Conservation (phyloP, 2,329 filamentous ascomycete genomes). For the Pezicula rhizophila region DNA sequence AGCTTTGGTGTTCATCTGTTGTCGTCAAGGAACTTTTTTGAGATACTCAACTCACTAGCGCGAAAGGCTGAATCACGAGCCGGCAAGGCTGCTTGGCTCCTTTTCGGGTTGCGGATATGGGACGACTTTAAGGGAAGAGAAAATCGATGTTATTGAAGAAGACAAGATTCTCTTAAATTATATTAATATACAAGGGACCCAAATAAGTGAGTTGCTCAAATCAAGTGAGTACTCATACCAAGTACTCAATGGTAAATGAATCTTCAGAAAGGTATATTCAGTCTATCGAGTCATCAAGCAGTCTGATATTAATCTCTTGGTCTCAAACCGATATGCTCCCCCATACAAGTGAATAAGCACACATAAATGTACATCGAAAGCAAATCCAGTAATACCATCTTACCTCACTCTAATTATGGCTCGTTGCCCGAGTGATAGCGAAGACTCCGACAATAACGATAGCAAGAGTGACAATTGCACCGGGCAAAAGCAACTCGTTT, state of each 20-base stretch:
- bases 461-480: constrained; percentile 90
- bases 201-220: no score
- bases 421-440: constrained; percentile 66
- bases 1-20: constrained; percentile 7
- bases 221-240: no score
- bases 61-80: constrained; percentile 3
- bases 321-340: background rate
- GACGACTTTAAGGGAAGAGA: no score
- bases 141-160: no score
- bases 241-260: no score
- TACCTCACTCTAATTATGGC: constrained; percentile 29
- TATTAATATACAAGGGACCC: no score
- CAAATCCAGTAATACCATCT: constrained; percentile 5
- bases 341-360: background rate
- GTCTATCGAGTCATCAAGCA: no score
- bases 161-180: no score
- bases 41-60: constrained; percentile 15
- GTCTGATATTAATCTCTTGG: no score
- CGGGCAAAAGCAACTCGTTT: constrained; percentile 87
- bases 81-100: constrained; percentile 1
- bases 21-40: constrained; percentile 20
- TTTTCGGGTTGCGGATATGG: background rate
- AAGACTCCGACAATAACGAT: constrained; percentile 94
- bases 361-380: constrained; percentile 12
- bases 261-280: no score